Conservation (phyloP, 2,329 filamentous ascomycete species). For the Elsinoe ampelina region DNA sequence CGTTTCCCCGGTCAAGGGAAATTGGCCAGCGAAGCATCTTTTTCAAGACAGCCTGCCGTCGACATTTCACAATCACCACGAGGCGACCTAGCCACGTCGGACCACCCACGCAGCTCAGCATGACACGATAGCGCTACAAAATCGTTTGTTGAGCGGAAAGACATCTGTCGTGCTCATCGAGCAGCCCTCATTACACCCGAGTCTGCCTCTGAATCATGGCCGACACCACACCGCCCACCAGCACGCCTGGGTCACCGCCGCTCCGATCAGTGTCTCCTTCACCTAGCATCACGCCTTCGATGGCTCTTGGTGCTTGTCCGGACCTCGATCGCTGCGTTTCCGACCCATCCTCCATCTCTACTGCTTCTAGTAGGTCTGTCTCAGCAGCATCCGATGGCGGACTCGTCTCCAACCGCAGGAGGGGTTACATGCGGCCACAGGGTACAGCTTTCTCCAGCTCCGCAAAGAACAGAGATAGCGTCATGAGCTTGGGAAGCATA, state of each 20-base stretch:
- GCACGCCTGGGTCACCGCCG: conserved; percentile 18
- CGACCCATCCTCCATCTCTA: conserved; percentile 43
- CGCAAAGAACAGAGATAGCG: conserved; percentile 81
- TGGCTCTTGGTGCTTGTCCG: conserved; percentile 51
- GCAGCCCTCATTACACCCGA: neutral
- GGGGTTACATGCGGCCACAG: conserved; percentile 81
- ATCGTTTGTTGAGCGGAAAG: neutral
- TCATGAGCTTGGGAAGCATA: conserved; percentile 92
- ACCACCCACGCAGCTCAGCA: neutral
- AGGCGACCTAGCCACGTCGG: neutral
- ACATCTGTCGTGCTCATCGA: neutral
- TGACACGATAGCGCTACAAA: neutral
- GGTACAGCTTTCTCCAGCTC: conserved; percentile 85
- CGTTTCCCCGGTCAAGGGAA: conserved; percentile 3
- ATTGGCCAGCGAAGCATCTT: conserved; percentile 9
- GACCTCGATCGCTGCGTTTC: conserved; percentile 57
- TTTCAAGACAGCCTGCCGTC: neutral
- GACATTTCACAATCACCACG: neutral
- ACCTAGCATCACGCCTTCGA: conserved; percentile 53
- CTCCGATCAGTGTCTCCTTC: conserved; percentile 53
- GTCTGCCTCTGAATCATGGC: conserved; percentile 9
- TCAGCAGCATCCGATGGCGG: conserved; percentile 43
- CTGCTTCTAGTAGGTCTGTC: conserved; percentile 32
- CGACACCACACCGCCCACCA: conserved; percentile 2
- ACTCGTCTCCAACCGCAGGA: conserved; percentile 42